These are phyloP conservation scores for Breynia disticha DNA, from an alignment of 441 rosid genomes.

Conservation along the genomic window DNA sequence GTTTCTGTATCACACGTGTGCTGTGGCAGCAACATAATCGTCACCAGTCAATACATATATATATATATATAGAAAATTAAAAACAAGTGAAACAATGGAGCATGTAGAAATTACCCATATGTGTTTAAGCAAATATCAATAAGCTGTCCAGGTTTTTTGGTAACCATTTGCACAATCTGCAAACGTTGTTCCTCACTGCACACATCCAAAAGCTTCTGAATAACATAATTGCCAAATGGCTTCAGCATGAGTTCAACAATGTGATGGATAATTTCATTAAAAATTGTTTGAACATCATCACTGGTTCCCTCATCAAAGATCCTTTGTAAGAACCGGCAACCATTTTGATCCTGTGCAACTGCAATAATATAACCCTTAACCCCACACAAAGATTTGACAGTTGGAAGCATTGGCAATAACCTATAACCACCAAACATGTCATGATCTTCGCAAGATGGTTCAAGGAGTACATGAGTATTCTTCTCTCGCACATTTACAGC, in stretches of 20 bases:
- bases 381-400: slow-evolving; percentile 31
- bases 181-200: slow-evolving; percentile 53
- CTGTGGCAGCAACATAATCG: slow-evolving; percentile 23
- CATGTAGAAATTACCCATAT: slow-evolving; percentile 49
- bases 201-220: slow-evolving; percentile 64
- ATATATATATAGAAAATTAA: neutral
- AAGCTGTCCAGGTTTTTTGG: slow-evolving; percentile 44
- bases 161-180: slow-evolving; percentile 34
- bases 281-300: slow-evolving; percentile 30
- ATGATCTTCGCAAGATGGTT: neutral
- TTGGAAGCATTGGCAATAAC: slow-evolving; percentile 18
- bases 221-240: slow-evolving; percentile 72
- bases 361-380: slow-evolving; percentile 38
- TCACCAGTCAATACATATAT: neutral
- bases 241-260: slow-evolving; percentile 51
- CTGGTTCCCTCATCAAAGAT: slow-evolving; percentile 53
- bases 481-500: slow-evolving; percentile 16
- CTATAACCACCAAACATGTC: neutral
- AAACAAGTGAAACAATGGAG: neutral
- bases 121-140: slow-evolving; percentile 55
- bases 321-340: slow-evolving; percentile 58
- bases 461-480: slow-evolving; percentile 9
- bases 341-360: slow-evolving; percentile 72
- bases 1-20: slow-evolving; percentile 73
- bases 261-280: slow-evolving; percentile 39